These are phyloP conservation scores for Spizellomyces punctatus DNA, from an alignment of 192 early-diverging fungal species.

Conservation along the genomic window DNA sequence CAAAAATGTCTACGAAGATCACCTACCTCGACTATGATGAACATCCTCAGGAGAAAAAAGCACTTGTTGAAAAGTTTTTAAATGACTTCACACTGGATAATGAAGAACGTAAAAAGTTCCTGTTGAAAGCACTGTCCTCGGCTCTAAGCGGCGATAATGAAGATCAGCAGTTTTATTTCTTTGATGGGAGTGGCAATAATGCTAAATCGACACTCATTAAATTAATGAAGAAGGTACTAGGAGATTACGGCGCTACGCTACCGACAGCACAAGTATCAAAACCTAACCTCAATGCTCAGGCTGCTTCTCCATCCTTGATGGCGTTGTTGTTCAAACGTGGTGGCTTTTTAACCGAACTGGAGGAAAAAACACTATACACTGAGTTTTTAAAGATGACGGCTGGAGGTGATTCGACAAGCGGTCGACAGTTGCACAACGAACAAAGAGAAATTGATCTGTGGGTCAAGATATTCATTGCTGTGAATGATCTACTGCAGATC, in stretches of 20 bases:
- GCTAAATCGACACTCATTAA: constrained; percentile 1
- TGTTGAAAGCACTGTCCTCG: background rate
- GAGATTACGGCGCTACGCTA: background rate
- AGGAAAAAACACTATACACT: constrained; percentile 1
- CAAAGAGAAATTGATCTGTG: background rate
- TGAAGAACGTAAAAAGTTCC: background rate
- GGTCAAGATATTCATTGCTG: background rate
- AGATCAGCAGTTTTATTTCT: background rate
- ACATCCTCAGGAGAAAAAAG: constrained; percentile 7
- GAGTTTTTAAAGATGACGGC: constrained; percentile 3
- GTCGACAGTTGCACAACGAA: background rate
- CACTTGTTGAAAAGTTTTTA: background rate
- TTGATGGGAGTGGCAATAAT: background rate
- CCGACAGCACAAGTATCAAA: background rate
- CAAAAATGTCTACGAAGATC: background rate
- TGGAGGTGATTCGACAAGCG: background rate
- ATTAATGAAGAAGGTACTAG: background rate
- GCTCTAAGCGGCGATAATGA: background rate
- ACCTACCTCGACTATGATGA: background rate
- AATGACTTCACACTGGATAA: background rate
- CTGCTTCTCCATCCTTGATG: background rate
- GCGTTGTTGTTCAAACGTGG: background rate
- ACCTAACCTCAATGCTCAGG: background rate
- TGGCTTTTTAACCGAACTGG: background rate
- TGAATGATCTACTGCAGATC: background rate